Evolutionary conservation across 352 stramenopile species (phyloP).

Genomic region (Elongisporangium undulatum): DNA sequence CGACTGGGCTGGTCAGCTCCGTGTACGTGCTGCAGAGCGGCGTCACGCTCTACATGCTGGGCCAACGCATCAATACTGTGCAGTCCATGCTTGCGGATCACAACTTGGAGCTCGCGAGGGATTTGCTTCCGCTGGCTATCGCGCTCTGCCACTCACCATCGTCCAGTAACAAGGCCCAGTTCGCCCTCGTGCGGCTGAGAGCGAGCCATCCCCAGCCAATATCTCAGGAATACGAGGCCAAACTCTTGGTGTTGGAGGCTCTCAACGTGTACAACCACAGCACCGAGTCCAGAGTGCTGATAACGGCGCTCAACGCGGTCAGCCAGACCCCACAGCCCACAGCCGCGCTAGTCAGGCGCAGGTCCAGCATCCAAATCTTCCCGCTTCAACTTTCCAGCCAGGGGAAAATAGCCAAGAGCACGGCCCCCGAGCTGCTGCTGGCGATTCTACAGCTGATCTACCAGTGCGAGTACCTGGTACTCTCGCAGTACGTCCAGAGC

Average conservation of each 20-base stretch:
- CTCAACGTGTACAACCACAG: not conserved
- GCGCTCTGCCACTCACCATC: not conserved
- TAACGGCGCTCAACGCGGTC: not conserved
- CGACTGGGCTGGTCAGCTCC: conserved; percentile 12
- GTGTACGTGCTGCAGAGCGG: conserved; percentile 13
- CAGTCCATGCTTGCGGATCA: not conserved
- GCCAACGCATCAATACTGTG: not conserved
- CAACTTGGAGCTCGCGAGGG: not conserved
- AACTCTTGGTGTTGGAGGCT: not conserved
- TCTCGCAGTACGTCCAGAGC: too few species aligned
- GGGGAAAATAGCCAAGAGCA: not conserved
- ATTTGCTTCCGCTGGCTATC: not conserved
- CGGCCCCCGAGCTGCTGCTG: not conserved
- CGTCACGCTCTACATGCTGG: conserved; percentile 5
- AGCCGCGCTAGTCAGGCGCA: not conserved
- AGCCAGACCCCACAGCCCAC: not conserved
- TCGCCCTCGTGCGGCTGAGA: not conserved
- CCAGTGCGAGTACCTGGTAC: too few species aligned
- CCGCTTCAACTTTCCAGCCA: not conserved
- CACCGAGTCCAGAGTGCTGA: not conserved
- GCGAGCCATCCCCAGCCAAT: not conserved
- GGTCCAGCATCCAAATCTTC: not conserved
- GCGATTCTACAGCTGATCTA: not conserved
- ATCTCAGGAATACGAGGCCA: not conserved
- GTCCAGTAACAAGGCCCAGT: not conserved